Percentiles rank a stretch among this genome's conserved stretches.
Evolutionary conservation across 768 basidiomycete genomes (phyloP).

Genomic region (Leccinum ochraceum): DNA sequence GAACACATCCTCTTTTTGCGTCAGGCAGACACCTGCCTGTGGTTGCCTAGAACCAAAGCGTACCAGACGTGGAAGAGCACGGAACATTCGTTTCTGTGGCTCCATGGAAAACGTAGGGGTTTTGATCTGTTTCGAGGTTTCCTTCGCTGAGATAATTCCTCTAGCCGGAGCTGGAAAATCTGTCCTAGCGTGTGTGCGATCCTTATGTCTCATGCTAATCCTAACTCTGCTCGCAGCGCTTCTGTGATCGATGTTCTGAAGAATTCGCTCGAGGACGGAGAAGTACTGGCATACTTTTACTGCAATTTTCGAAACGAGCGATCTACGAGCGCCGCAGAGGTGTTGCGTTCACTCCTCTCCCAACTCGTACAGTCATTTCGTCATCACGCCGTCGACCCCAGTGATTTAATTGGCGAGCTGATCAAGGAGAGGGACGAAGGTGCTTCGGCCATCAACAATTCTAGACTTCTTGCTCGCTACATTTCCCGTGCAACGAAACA

Average conservation of each 20-base stretch:
- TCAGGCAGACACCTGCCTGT: conserved; percentile 13
- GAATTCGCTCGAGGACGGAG: neutral
- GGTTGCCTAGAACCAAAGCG: conserved; percentile 5
- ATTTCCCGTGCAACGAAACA: neutral
- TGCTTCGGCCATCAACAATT: neutral
- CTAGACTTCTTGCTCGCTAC: conserved; percentile 1
- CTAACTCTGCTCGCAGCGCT: conserved; percentile 8
- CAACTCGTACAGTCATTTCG: conserved; percentile 11
- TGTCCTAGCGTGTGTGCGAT: conserved; percentile 10
- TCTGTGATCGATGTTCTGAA: conserved; percentile 16
- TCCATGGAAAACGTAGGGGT: conserved; percentile 17
- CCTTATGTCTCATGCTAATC: no score
- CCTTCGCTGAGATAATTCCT: neutral
- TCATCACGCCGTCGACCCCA: neutral
- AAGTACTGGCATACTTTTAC: conserved; percentile 18
- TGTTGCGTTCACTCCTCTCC: conserved; percentile 18
- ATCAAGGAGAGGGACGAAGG: neutral
- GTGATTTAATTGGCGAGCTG: conserved; percentile 3
- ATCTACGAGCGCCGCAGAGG: conserved; percentile 6
- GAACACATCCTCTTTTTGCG: neutral
- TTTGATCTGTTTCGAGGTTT: neutral
- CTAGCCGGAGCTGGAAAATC: conserved; percentile 21
- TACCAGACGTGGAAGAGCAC: conserved; percentile 9
- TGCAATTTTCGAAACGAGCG: conserved; percentile 21
- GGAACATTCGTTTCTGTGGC: conserved; percentile 8